Evolutionary conservation across 2,329 filamentous ascomycete species (phyloP).

Genomic region (Ilyonectria robusta): DNA sequence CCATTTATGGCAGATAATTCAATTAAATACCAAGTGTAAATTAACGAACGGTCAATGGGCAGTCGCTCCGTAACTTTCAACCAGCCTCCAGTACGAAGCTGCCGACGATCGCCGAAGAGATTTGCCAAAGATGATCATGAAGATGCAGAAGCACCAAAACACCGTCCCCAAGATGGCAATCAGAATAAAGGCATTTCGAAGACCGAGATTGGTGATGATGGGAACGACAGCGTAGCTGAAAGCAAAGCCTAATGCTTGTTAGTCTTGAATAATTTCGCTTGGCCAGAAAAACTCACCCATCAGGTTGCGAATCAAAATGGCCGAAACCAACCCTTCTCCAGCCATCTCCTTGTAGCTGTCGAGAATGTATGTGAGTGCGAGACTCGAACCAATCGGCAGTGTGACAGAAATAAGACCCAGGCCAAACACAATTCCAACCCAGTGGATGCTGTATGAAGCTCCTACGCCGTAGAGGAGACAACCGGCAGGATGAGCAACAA

Average conservation of each 20-base stretch:
- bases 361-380: constrained; percentile 44
- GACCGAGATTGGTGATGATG: constrained; percentile 39
- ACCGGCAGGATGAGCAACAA: constrained; percentile 41
- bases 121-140: constrained; percentile 38
- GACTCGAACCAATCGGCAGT: constrained; percentile 39
- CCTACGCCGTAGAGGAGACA: constrained; percentile 44
- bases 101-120: constrained; percentile 32
- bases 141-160: constrained; percentile 32
- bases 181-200: constrained; percentile 41
- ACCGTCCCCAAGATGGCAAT: constrained; percentile 35
- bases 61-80: constrained; percentile 31
- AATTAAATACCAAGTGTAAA: neutral
- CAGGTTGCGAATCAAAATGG: constrained; percentile 42
- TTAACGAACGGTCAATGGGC: constrained; percentile 17
- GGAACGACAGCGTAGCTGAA: constrained; percentile 45
- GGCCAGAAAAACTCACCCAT: constrained; percentile 35
- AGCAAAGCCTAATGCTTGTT: constrained; percentile 35
- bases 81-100: constrained; percentile 39
- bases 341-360: constrained; percentile 46
- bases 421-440: constrained; percentile 44
- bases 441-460: constrained; percentile 42
- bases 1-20: neutral
- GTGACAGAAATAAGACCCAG: constrained; percentile 40
- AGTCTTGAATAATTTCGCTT: neutral
- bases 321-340: constrained; percentile 40